Conservation (phyloP, 2,329 filamentous ascomycete species). For the Sarocladium strictum region DNA sequence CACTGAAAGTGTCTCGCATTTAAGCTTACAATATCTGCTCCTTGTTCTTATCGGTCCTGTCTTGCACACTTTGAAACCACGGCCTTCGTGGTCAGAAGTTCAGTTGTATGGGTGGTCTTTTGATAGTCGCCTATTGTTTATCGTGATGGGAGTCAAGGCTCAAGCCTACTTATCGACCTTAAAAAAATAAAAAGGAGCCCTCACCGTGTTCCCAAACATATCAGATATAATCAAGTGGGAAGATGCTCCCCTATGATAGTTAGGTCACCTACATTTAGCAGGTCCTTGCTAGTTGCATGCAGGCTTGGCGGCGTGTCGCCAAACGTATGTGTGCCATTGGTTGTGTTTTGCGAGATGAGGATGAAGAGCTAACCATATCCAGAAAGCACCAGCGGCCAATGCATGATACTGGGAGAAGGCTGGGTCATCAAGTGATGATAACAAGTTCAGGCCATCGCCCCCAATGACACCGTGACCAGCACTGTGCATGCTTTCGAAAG, state of each 20-base stretch:
- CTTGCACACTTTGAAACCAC: too few species aligned
- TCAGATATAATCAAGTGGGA: slow-evolving; percentile 16
- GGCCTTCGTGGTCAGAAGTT: too few species aligned
- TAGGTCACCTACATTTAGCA: slow-evolving; percentile 16
- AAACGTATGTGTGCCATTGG: slow-evolving; percentile 18
- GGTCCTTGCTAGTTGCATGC: slow-evolving; percentile 13
- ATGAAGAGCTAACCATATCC: slow-evolving; percentile 17
- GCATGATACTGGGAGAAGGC: slow-evolving; percentile 19
- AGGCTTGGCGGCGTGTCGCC: slow-evolving; percentile 17
- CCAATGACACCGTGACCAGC: slow-evolving; percentile 27
- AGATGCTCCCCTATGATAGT: slow-evolving; percentile 8
- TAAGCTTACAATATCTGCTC: too few species aligned
- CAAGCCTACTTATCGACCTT: too few species aligned
- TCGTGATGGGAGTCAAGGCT: too few species aligned
- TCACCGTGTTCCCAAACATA: slow-evolving; percentile 16
- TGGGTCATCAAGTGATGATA: slow-evolving; percentile 21
- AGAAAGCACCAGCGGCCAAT: slow-evolving; percentile 17
- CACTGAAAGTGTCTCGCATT: too few species aligned
- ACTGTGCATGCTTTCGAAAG: slow-evolving; percentile 25
- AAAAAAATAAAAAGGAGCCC: too few species aligned
- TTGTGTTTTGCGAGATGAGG: slow-evolving; percentile 11
- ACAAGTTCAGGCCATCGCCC: slow-evolving; percentile 27
- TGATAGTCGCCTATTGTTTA: too few species aligned
- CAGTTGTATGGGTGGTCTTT: too few species aligned
- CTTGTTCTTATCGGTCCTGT: too few species aligned